Conservation (phyloP, 1,284 basidiomycete genomes). For the Coniferiporia weirii region DNA sequence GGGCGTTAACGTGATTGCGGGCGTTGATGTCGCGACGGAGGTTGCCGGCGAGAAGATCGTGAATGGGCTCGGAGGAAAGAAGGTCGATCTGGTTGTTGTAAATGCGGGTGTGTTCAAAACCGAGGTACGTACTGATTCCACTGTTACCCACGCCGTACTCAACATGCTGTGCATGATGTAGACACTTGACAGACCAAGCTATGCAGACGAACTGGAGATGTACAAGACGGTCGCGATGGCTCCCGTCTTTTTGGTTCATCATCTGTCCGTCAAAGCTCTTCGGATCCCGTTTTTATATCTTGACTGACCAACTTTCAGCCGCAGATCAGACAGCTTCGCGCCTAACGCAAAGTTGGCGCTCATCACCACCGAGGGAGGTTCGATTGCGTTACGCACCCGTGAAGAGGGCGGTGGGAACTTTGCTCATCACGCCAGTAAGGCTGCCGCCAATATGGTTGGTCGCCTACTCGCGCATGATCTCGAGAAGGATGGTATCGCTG, state of each 20-base stretch:
- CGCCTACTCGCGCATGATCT: constrained; percentile 38
- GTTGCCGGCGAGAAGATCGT: constrained; percentile 33
- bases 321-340: constrained; percentile 14
- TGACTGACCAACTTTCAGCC: background rate
- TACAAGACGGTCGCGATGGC: constrained; percentile 42
- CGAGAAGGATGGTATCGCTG: constrained; percentile 34
- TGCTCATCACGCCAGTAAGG: constrained; percentile 45
- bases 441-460: constrained; percentile 44
- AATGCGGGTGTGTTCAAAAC: constrained; percentile 38
- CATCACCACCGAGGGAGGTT: constrained; percentile 43
- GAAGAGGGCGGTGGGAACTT: constrained; percentile 44
- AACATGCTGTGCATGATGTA: constrained; percentile 17
- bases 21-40: constrained; percentile 33
- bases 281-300: constrained; percentile 10
- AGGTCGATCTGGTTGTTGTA: constrained; percentile 34
- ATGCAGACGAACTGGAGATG: constrained; percentile 38
- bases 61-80: constrained; percentile 27
- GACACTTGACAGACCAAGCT: constrained; percentile 35
- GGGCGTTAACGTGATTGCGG: constrained; percentile 31
- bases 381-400: constrained; percentile 36
- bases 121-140: constrained; percentile 28
- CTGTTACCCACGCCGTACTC: background rate
- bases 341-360: constrained; percentile 34
- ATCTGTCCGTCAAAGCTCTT: constrained; percentile 26
- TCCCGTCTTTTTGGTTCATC: constrained; percentile 33